Conservation (phyloP, 176 grass and related monocot species). For the Stipa capillata region DNA sequence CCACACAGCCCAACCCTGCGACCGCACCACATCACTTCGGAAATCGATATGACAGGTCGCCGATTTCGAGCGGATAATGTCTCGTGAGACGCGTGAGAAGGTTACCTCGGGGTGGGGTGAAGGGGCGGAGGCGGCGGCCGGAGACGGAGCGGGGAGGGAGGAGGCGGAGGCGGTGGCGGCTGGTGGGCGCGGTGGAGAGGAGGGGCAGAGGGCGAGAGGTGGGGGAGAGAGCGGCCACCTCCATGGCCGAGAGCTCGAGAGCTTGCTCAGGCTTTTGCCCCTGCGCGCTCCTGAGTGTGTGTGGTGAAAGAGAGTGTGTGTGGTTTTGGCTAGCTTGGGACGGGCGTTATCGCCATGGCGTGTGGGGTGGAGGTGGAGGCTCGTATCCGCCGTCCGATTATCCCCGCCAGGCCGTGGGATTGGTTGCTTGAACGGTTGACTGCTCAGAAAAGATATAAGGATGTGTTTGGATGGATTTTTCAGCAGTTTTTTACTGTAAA, state of each 20-base stretch:
- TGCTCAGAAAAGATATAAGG: too few species aligned
- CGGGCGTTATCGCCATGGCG: constrained; percentile 12
- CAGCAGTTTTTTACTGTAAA: too few species aligned
- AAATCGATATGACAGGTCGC: neutral
- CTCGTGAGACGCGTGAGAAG: neutral
- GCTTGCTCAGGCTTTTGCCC: neutral
- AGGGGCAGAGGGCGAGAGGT: constrained; percentile 23
- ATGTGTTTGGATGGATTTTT: too few species aligned
- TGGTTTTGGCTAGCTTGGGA: constrained; percentile 24
- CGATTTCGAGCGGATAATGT: neutral
- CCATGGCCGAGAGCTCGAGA: constrained; percentile 22
- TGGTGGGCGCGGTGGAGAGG: constrained; percentile 20
- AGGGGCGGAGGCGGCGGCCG: neutral
- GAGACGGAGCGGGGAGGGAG: neutral
- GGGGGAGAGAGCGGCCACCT: constrained; percentile 21
- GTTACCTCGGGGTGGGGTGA: constrained; percentile 7
- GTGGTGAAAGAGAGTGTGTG: too few species aligned
- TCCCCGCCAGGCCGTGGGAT: too few species aligned
- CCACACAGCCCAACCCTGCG: constrained; percentile 17
- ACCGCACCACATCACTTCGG: neutral
- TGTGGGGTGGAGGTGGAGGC: neutral
- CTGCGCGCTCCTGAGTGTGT: neutral
- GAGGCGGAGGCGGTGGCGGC: neutral
- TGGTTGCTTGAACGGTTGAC: too few species aligned
- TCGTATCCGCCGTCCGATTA: neutral